Conservation (phyloP, 1,284 basidiomycete species). For the Sphaerobolus stellatus region DNA sequence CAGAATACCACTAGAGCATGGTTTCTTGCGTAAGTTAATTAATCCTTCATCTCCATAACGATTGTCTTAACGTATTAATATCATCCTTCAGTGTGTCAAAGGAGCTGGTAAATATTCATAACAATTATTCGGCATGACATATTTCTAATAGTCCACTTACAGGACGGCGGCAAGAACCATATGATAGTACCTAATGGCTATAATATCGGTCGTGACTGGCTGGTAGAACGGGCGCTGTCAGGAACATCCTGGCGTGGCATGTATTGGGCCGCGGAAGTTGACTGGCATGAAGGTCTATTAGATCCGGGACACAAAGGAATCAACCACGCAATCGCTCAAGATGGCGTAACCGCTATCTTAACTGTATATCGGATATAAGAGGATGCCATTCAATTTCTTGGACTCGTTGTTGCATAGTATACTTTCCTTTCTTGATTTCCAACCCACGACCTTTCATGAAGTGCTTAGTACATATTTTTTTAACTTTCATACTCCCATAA, state of each 20-base stretch:
- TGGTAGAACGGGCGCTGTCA: constrained; percentile 61
- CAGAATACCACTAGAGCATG: constrained; percentile 50
- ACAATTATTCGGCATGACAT: background rate
- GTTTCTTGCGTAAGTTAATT: constrained; percentile 42
- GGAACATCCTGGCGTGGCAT: constrained; percentile 61
- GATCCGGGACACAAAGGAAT: constrained; percentile 71
- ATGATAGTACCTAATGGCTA: constrained; percentile 74
- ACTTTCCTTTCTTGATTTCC: too few species aligned
- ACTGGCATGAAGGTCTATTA: constrained; percentile 67
- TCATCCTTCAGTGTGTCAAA: constrained; percentile 57
- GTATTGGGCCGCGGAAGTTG: constrained; percentile 71
- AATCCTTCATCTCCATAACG: background rate
- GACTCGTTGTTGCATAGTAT: background rate
- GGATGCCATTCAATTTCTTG: background rate
- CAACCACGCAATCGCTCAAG: constrained; percentile 76
- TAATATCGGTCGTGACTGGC: constrained; percentile 72
- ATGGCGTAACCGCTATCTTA: constrained; percentile 74
- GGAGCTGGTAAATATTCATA: constrained; percentile 49
- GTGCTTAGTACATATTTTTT: too few species aligned
- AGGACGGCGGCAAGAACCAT: constrained; percentile 67
- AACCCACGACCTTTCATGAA: too few species aligned
- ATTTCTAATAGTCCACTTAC: background rate
- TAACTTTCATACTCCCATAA: too few species aligned
- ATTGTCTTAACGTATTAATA: background rate
- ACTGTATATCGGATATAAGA: constrained; percentile 43